These are phyloP conservation scores for Brassica juncea DNA, from an alignment of 345 rosid species.

Conservation along the genomic window DNA sequence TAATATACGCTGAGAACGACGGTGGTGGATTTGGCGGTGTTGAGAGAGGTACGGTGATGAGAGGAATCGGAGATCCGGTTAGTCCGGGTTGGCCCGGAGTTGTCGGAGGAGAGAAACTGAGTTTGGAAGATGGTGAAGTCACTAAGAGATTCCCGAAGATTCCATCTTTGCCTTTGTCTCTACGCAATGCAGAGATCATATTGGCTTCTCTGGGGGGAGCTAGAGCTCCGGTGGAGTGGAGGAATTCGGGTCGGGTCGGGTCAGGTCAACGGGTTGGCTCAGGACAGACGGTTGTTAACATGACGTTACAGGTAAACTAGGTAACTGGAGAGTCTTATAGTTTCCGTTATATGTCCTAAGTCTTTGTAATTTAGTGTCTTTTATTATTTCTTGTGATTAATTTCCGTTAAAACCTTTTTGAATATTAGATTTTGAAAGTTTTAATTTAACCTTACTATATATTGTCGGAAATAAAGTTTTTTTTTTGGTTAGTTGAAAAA, in stretches of 20 bases:
- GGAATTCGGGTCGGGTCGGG: constrained; percentile 44
- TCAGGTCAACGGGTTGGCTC: constrained; percentile 60
- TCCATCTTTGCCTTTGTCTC: constrained; percentile 78
- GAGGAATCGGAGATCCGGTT: constrained; percentile 89
- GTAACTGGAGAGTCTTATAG: not conserved
- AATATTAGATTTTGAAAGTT: constrained; percentile 11
- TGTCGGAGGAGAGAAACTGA: constrained; percentile 70
- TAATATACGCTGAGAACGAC: constrained; percentile 65
- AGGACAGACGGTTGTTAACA: constrained; percentile 64
- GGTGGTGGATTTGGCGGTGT: constrained; percentile 59
- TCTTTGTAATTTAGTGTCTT: constrained; percentile 16
- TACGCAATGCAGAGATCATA: constrained; percentile 63
- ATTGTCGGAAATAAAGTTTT: not conserved
- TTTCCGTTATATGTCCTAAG: constrained; percentile 17
- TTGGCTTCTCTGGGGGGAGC: constrained; percentile 65
- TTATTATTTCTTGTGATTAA: not conserved
- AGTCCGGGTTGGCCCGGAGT: constrained; percentile 91
- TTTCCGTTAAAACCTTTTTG: not conserved
- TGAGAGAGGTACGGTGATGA: constrained; percentile 95
- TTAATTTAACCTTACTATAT: not conserved
- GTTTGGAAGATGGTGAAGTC: constrained; percentile 58
- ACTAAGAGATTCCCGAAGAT: constrained; percentile 65
- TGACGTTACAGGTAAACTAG: constrained; percentile 68
- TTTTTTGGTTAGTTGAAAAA: not conserved
- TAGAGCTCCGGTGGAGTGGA: constrained; percentile 62